Base-by-base conservation (phyloP, 2,329 filamentous ascomycete genomes). In the Pyrenophora seminiperda region DNA sequence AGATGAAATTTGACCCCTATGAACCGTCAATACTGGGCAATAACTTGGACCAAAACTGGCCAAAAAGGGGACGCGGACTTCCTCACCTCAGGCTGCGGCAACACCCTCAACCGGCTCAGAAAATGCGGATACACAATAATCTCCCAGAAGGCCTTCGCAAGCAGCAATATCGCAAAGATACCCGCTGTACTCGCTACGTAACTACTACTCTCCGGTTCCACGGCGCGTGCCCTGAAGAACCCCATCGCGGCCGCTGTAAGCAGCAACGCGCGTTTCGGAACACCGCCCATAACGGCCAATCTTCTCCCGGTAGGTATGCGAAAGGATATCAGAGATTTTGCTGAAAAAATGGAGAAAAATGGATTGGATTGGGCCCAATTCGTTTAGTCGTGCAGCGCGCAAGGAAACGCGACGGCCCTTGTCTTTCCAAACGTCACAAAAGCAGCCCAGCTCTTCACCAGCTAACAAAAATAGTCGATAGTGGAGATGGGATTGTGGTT, bases 71-170 rank as follows among this genome's bases (percentile, higher is more conserved):
- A n/a, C n/a, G n/a, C n/a, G n/a, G n/a, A n/a, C n/a, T n/a, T n/a
- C n/a, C n/a, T n/a, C 62, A 81, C 81, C 34, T 74, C 63, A 5
- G 83, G 81, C 10, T 75, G 71, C 3, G 84, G 84, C 24, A 88
- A 65, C 60, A 83, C 72, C 52, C 81, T 78, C 38, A 88, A 59
- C 2, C 83, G 83, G 31, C 79, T 84, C 52, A 87, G 73, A 52
- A 77, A 81, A 27, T 76, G 71, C 3, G 84, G 85, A 60, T 84
- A 87, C 34, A 88, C 59, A 7, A 85, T 41, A 0, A 81, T 62
- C 4, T 47, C 65, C 70, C 75, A 83, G 19, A 71, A 57, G 3
- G 61, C 61, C 55, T 71, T 75, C 1, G 63, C 44, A 3, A 73
- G 32, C 18, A 75, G 61, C 38, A 73, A 65, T 1, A 75, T 17